Conservation (phyloP, 768 basidiomycete species). For the Podaxis mareebaensis region DNA sequence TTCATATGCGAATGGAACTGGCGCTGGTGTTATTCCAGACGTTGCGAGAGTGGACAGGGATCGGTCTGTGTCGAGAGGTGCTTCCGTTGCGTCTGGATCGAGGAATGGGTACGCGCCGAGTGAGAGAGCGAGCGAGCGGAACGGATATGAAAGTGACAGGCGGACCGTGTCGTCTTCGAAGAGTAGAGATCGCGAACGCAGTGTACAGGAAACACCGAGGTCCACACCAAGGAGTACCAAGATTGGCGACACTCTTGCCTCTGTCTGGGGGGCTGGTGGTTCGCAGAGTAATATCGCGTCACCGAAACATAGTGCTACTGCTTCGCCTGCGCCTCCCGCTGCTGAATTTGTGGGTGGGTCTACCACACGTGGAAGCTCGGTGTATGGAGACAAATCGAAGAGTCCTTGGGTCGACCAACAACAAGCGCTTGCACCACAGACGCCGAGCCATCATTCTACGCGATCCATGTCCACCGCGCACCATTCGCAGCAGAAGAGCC, state of each 20-base stretch:
- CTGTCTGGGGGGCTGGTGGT: slow-evolving; percentile 11
- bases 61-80: slow-evolving; percentile 8
- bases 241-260: slow-evolving; percentile 9
- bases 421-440: not conserved
- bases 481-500: not conserved
- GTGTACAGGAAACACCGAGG: slow-evolving; percentile 31
- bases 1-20: slow-evolving; percentile 10
- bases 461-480: not conserved
- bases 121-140: not conserved
- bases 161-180: slow-evolving; percentile 7
- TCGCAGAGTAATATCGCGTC: slow-evolving; percentile 1
- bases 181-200: slow-evolving; percentile 16
- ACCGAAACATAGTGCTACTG: not conserved
- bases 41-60: slow-evolving; percentile 14
- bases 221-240: slow-evolving; percentile 19
- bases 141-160: slow-evolving; percentile 4
- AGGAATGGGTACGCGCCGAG: slow-evolving; percentile 15
- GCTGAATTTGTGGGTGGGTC: not conserved
- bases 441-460: slow-evolving; percentile 3
- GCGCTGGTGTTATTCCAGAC: slow-evolving; percentile 22
- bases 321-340: not conserved
- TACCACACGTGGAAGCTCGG: slow-evolving; percentile 1
- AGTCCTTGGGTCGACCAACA: slow-evolving; percentile 4
- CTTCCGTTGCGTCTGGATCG: slow-evolving; percentile 14
- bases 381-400: not conserved